These are phyloP conservation scores for Kwoniella europaea DNA, from an alignment of 768 basidiomycete genomes.

Conservation along the genomic window DNA sequence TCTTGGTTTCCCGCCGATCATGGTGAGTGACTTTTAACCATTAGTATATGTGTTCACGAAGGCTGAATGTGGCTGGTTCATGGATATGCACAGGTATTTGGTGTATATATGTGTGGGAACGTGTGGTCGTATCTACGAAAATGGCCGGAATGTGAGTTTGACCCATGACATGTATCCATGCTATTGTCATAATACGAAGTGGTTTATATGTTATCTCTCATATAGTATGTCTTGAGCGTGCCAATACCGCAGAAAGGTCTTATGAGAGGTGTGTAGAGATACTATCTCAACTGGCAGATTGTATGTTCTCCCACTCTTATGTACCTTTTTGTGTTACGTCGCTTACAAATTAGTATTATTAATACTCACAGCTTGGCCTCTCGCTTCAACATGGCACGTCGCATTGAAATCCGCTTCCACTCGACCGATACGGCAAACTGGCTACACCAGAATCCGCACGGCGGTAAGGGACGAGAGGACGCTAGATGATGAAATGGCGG, in stretches of 20 bases:
- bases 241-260: slow-evolving; percentile 6
- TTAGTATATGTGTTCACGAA: too few relatives aligned
- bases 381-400: slow-evolving; percentile 22
- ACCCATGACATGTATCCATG: too few relatives aligned
- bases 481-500: slow-evolving; percentile 26
- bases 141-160: slow-evolving; percentile 29
- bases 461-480: slow-evolving; percentile 24
- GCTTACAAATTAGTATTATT: background rate
- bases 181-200: too few relatives aligned
- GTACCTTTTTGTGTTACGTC: too few relatives aligned
- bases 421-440: slow-evolving; percentile 2
- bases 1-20: slow-evolving; percentile 29
- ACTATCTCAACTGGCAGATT: slow-evolving; percentile 28
- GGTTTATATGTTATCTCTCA: too few relatives aligned
- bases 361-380: slow-evolving; percentile 22
- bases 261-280: slow-evolving; percentile 15
- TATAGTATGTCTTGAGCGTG: slow-evolving; percentile 19
- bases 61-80: too few relatives aligned
- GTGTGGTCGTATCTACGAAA: slow-evolving; percentile 22
- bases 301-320: slow-evolving; percentile 7
- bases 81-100: slow-evolving; percentile 7
- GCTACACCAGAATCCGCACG: slow-evolving; percentile 11
- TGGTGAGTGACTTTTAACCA: slow-evolving; percentile 11
- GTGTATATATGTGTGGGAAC: slow-evolving; percentile 30
- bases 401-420: slow-evolving; percentile 14